phyloP scores from a whole-genome alignment of 2,329 filamentous ascomycete genomes.

The Botrytis fragariae region DNA sequence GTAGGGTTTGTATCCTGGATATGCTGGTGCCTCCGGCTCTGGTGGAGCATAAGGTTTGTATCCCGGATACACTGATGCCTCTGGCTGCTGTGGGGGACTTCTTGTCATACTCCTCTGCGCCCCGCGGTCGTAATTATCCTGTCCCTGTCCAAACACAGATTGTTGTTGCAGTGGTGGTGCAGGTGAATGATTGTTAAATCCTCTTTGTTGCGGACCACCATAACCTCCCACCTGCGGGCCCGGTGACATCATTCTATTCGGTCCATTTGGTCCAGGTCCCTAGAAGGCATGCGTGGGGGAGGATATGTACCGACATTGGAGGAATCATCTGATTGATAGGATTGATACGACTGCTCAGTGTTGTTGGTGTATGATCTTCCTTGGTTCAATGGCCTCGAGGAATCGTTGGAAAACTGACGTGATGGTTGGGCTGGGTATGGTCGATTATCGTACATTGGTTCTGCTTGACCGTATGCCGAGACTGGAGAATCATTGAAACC shows the following conservation, averaged over 20 bases:
- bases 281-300: conserved; percentile 23
- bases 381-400: conserved; percentile 27
- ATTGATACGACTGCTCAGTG: conserved; percentile 19
- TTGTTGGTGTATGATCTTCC: conserved; percentile 29
- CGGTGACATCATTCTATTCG: conserved; percentile 31
- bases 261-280: conserved; percentile 25
- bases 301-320: conserved; percentile 14
- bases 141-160: background rate
- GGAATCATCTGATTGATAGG: conserved; percentile 10
- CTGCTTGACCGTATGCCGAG: conserved; percentile 19
- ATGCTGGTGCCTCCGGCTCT: background rate
- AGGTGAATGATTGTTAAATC: background rate
- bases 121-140: background rate
- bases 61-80: conserved; percentile 12
- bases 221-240: conserved; percentile 23
- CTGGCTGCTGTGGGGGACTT: conserved; percentile 10
- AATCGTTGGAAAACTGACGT: conserved; percentile 32
- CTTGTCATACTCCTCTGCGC: conserved; percentile 3
- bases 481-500: conserved; percentile 19
- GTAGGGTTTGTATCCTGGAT: conserved; percentile 19
- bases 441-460: conserved; percentile 25
- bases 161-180: background rate
- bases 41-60: conserved; percentile 8
- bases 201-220: background rate
- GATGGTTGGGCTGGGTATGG: conserved; percentile 26